phyloP scores from a whole-genome alignment of 2,329 filamentous ascomycete species.

The Celoporthe dispersa region DNA sequence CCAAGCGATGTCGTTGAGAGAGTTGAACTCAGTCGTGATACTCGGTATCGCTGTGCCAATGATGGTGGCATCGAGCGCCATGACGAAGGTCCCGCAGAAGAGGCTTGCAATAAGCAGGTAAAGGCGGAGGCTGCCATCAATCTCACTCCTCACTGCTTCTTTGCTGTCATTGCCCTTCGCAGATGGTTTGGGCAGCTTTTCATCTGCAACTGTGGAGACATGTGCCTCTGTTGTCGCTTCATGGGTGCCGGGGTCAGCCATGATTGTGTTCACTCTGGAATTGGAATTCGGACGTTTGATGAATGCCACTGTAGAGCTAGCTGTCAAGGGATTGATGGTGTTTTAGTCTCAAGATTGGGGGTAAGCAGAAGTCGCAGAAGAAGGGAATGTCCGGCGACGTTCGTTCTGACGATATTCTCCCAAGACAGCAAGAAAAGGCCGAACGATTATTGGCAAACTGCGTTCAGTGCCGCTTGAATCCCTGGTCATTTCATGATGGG shows the following conservation, averaged over 20 bases:
- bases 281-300: too few species aligned
- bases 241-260: neutral
- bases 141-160: neutral
- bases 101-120: neutral
- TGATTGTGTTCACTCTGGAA: too few species aligned
- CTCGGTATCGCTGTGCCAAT: conserved; percentile 37
- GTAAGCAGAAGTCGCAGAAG: too few species aligned
- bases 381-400: too few species aligned
- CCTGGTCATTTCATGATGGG: too few species aligned
- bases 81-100: conserved; percentile 8
- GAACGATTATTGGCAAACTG: too few species aligned
- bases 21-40: conserved; percentile 44
- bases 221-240: neutral
- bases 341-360: too few species aligned
- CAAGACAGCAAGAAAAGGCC: too few species aligned
- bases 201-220: neutral
- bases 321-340: too few species aligned
- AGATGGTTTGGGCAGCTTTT: neutral
- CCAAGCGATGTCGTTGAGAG: conserved; percentile 50
- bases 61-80: conserved; percentile 1
- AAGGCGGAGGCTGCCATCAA: neutral
- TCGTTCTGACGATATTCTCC: too few species aligned
- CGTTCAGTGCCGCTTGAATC: too few species aligned
- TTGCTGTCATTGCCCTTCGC: neutral
- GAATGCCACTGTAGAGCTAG: too few species aligned